These are phyloP conservation scores for Oropetium thomaeum DNA, from an alignment of 176 grass and related monocot species.

Conservation along the genomic window DNA sequence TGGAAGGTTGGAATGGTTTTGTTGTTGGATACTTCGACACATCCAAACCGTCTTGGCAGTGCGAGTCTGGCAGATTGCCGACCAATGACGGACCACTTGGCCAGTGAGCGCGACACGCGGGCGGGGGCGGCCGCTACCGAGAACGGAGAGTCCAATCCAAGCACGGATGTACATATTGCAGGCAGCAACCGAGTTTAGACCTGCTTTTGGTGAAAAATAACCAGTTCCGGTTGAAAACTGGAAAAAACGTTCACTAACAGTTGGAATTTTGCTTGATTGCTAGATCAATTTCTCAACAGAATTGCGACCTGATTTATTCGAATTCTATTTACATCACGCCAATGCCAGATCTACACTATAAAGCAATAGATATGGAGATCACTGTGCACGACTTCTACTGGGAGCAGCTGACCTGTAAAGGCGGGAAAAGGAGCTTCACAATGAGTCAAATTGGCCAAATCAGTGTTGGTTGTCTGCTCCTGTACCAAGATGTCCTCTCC, in stretches of 20 bases:
- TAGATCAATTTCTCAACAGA: neutral
- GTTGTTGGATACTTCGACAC: neutral
- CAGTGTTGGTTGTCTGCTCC: neutral
- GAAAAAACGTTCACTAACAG: no score
- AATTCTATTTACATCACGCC: no score
- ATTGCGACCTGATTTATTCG: no score
- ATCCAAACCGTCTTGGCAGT: neutral
- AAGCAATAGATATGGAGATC: no score
- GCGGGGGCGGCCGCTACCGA: no score
- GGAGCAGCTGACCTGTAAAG: neutral
- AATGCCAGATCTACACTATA: no score
- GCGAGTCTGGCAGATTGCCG: neutral
- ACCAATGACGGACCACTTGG: neutral
- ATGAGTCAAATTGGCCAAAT: neutral
- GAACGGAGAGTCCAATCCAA: neutral
- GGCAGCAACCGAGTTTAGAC: neutral
- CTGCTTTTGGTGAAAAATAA: neutral
- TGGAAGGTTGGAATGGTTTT: neutral
- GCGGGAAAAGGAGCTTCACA: neutral
- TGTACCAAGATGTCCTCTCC: neutral
- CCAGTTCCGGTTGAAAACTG: neutral
- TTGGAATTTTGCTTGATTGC: neutral
- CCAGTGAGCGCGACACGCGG: no score
- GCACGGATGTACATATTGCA: neutral
- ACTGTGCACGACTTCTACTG: no score